These are phyloP conservation scores for Hypoxylon lienhwacheense DNA, from an alignment of 495 filamentous ascomycete genomes.

Conservation along the genomic window DNA sequence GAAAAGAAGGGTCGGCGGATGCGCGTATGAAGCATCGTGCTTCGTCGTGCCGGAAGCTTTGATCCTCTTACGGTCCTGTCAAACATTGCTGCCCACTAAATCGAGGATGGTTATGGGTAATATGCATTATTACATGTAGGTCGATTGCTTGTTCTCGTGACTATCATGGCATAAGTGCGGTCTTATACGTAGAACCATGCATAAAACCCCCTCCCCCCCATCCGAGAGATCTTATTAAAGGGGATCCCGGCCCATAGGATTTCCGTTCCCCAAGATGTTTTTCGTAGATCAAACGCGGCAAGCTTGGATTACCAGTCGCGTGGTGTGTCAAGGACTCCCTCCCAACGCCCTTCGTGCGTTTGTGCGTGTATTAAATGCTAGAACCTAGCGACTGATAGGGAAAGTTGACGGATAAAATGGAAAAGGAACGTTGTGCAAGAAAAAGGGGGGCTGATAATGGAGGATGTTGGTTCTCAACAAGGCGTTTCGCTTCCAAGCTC, in stretches of 20 bases:
- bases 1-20: slow-evolving; percentile 19
- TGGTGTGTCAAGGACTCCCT: slow-evolving; percentile 8
- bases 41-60: slow-evolving; percentile 1
- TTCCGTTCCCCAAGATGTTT: slow-evolving; percentile 26
- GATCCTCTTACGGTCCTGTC: background rate
- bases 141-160: background rate
- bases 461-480: slow-evolving; percentile 12
- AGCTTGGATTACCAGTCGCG: slow-evolving; percentile 16
- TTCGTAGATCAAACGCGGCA: slow-evolving; percentile 30
- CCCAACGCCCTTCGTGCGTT: too few relatives aligned
- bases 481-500: too few relatives aligned
- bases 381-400: slow-evolving; percentile 11
- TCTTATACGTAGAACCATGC: too few relatives aligned
- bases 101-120: too few relatives aligned
- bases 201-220: too few relatives aligned
- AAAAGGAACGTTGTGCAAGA: slow-evolving; percentile 24
- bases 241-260: slow-evolving; percentile 27
- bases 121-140: too few relatives aligned
- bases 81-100: too few relatives aligned
- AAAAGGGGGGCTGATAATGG: slow-evolving; percentile 34
- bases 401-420: slow-evolving; percentile 20
- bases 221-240: slow-evolving; percentile 31
- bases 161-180: too few relatives aligned
- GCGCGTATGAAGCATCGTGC: background rate
- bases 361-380: slow-evolving; percentile 12